Evolutionary conservation across 2,329 filamentous ascomycete genomes (phyloP), one percentile per base, ranked within the genome.

Genomic region (Nothopassalora personata): DNA sequence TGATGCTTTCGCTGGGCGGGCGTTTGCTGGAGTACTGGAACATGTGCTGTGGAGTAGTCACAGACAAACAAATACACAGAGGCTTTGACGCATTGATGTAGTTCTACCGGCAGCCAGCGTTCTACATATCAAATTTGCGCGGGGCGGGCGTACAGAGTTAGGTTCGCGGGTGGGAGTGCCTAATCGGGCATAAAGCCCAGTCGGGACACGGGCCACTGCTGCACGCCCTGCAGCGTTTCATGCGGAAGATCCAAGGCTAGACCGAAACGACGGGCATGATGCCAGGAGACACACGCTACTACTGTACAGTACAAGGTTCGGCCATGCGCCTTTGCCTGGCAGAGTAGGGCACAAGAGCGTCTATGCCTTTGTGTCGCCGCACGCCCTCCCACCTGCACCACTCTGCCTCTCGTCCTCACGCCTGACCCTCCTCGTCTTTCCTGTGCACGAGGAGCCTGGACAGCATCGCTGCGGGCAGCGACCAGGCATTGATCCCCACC

Each of bases 261-360:
- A 11, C 49, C 27, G 27, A 31, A 51, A 51, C 49, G 28, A 51
- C 18, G 23, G 48, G 49, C 49, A 31, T 51, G 49, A 51, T 51
- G 49, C 49, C 49, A 51, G 49, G 49, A 51, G 49, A 51, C 30
- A 30, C 28, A 31, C 10, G 49, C 39, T 51, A n/a, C n/a, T n/a
- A n/a, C n/a, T n/a, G n/a, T n/a, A n/a, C n/a, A n/a, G n/a, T n/a
- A 51, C 49, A 51, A 51, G 49, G 27, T 51, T 51, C 49, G 27
- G 49, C 49, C 49, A 51, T 30, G 34, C 11, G n/a, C n/a, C 27
- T 19, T n/a, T 18, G 27, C 28, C 23, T 11, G 49, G 23, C 8
- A 30, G 15, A 18, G 27, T 9, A 30, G 49, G 27, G 49, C 49
- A 51, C 49, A 51, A 18, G 49, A 51, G 49, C 27, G 28, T 51